phyloP scores from a whole-genome alignment of 768 basidiomycete species.

The Calocybe gangraenosa region DNA sequence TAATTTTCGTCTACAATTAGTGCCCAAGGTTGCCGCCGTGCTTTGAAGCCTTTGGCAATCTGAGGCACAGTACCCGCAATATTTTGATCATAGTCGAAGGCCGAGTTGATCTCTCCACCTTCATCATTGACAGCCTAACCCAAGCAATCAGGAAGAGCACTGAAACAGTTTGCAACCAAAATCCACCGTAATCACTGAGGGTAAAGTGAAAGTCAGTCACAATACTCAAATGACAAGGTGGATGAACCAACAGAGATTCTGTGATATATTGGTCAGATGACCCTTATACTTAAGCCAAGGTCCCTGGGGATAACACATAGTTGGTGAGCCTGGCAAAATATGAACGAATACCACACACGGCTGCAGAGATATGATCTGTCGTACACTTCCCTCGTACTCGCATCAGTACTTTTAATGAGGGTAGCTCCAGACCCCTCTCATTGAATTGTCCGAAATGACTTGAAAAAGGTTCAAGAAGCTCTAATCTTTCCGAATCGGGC shows the following conservation, averaged over 20 bases:
- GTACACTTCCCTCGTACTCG: constrained; percentile 98
- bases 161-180: not conserved
- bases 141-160: not conserved
- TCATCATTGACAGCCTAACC: constrained; percentile 88
- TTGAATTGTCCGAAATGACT: constrained; percentile 65
- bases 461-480: constrained; percentile 80
- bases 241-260: constrained; percentile 75
- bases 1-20: constrained; percentile 95
- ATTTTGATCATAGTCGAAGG: constrained; percentile 69
- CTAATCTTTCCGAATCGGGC: constrained; percentile 78
- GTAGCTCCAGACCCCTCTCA: constrained; percentile 65
- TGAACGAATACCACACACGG: constrained; percentile 44
- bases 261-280: constrained; percentile 92
- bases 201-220: not conserved
- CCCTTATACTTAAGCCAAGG: constrained; percentile 99
- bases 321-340: not conserved
- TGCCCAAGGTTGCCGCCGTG: constrained; percentile 84
- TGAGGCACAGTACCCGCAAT: constrained; percentile 81
- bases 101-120: constrained; percentile 88
- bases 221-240: not conserved
- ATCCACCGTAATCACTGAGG: constrained; percentile 75
- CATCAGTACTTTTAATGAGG: constrained; percentile 79
- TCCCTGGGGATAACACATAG: constrained; percentile 47
- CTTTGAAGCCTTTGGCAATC: constrained; percentile 86
- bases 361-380: constrained; percentile 97